Base-by-base conservation (phyloP, 257 asterid species). In the Ehretia macrophylla region DNA sequence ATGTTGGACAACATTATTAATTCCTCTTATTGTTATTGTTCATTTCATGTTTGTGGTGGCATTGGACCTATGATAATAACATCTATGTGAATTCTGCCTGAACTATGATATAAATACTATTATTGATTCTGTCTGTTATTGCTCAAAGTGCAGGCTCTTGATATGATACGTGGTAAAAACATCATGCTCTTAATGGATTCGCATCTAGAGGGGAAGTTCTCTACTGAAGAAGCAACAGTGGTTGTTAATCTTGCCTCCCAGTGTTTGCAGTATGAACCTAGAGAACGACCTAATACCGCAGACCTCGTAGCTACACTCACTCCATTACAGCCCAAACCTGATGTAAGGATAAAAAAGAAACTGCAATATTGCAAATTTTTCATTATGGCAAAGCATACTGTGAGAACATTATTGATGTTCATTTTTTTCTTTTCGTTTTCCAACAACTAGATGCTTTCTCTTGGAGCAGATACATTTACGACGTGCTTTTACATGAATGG, bases 131-230 rank as follows among this genome's bases (percentile, higher is more conserved):
- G n/a, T 14, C 8, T 57, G 22, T 40, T 32, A 21, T 21, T 65
- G n/a, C 18, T n/a, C n/a, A n/a, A 51, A 56, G 71, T 52, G 58
- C 87, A 90, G 96, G 96, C 95, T 18, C 79, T 90, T 35, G 95
- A 90, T 60, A 86, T 90, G 97, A 86, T 84, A 73, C 84, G 92
- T 20, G 97, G 95, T 40, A 89, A 80, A 72, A 89, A 86, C 70
- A 89, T 89, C 68, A 80, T 80, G 63, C 82, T 80, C 61, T 58
- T 89, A 56, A 86, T 86, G 90, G 97, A 89, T 65, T 89, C 97
- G 51, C 94, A 86, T 77, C 74, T 89, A 65, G 97, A 89, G 78
- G 95, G 94, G 17, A 84, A 86, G 68, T 89, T 86, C 82, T 84
- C 87, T 54, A 79, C 81, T 11, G 95, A 84, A 72, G 95, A 86